These are phyloP conservation scores for Ophiognomonia clavigignenti-juglandacearum DNA, from an alignment of 2,329 filamentous ascomycete genomes.

Conservation along the genomic window DNA sequence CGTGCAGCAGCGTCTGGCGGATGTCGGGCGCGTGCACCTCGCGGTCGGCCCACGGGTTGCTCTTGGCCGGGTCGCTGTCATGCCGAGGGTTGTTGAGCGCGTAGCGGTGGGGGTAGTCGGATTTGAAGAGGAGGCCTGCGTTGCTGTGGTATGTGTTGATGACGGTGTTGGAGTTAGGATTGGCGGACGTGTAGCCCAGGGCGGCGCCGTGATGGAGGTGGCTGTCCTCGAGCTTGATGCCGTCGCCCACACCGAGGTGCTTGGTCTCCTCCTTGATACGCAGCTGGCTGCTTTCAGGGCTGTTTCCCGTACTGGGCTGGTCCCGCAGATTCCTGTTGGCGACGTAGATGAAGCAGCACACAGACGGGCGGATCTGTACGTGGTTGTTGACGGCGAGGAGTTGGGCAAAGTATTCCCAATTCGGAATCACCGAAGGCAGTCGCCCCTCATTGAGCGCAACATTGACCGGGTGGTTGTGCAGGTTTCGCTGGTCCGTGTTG, in stretches of 20 bases:
- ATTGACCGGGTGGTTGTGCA: slow-evolving; percentile 62
- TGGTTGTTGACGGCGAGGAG: slow-evolving; percentile 49
- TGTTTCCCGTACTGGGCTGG: slow-evolving; percentile 31
- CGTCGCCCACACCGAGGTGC: slow-evolving; percentile 8
- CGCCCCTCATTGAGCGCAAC: slow-evolving; percentile 54
- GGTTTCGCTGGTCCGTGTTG: slow-evolving; percentile 44
- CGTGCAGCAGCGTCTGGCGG: slow-evolving; percentile 47
- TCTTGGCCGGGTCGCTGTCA: slow-evolving; percentile 31
- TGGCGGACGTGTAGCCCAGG: not conserved
- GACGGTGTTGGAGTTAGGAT: not conserved
- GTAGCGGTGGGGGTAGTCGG: slow-evolving; percentile 52
- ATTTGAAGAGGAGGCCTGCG: slow-evolving; percentile 29
- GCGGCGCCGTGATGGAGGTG: not conserved
- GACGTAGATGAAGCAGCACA: slow-evolving; percentile 55
- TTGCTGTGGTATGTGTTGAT: slow-evolving; percentile 14
- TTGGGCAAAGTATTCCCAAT: slow-evolving; percentile 58
- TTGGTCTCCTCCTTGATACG: slow-evolving; percentile 7
- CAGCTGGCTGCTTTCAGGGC: slow-evolving; percentile 31
- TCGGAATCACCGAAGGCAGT: slow-evolving; percentile 53
- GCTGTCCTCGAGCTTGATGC: slow-evolving; percentile 1
- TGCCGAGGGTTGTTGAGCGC: slow-evolving; percentile 44
- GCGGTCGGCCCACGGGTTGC: slow-evolving; percentile 34
- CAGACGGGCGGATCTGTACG: slow-evolving; percentile 51
- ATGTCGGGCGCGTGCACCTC: slow-evolving; percentile 33
- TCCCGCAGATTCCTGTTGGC: slow-evolving; percentile 45